Conservation (phyloP, 768 basidiomycete species). For the Thelephora ganbajun region DNA sequence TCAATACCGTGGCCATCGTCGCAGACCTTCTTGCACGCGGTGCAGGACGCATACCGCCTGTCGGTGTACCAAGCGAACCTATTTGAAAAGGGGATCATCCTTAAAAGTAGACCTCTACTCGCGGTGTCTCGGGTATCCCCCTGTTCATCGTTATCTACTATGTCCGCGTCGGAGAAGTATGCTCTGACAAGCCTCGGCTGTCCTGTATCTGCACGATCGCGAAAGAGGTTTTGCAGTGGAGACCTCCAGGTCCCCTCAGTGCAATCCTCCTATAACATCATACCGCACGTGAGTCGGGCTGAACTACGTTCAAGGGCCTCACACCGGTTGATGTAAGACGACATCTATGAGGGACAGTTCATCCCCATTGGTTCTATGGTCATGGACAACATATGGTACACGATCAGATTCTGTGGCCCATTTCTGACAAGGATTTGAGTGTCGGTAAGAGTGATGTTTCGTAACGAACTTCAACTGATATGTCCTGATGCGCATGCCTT, state of each 20-base stretch:
- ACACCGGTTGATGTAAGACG: slow-evolving; percentile 51
- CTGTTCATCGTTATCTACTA: too few relatives aligned
- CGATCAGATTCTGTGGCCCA: not conserved
- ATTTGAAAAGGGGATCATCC: too few relatives aligned
- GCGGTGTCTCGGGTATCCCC: too few relatives aligned
- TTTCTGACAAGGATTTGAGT: not conserved
- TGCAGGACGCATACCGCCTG: too few relatives aligned
- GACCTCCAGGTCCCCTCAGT: slow-evolving; percentile 10
- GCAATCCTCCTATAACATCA: not conserved
- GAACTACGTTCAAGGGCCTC: slow-evolving; percentile 32
- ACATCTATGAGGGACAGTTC: slow-evolving; percentile 42
- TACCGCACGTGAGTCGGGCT: not conserved
- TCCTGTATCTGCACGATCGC: slow-evolving; percentile 13
- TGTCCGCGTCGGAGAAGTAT: too few relatives aligned
- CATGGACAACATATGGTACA: slow-evolving; percentile 15
- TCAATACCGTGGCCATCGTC: too few relatives aligned
- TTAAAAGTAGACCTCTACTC: too few relatives aligned
- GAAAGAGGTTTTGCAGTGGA: slow-evolving; percentile 13
- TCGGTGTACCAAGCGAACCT: too few relatives aligned
- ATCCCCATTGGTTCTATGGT: slow-evolving; percentile 54
- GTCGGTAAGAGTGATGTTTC: slow-evolving; percentile 5
- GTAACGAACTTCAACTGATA: not conserved
- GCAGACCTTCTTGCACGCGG: too few relatives aligned
- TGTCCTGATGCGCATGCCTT: slow-evolving; percentile 2
- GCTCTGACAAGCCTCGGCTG: slow-evolving; percentile 6